Base-by-base conservation (phyloP, 129 eudicot species). In the Smallanthus sonchifolius region DNA sequence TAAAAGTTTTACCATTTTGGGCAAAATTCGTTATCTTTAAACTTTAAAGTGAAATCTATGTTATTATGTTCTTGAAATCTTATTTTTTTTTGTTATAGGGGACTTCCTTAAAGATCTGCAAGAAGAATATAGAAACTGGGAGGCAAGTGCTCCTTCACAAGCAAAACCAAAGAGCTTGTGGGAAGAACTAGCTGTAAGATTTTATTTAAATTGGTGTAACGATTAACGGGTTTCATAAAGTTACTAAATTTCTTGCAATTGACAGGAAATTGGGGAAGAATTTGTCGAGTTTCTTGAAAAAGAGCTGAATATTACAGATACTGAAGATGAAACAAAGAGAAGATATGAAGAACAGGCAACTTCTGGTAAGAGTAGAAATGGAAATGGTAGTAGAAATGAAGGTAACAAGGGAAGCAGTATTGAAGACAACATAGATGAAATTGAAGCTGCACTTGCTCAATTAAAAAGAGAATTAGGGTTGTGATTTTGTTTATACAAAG, bases 281-380 rank as follows among this genome's bases (percentile, higher is more conserved):
- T 88, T 95, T 82, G 99, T 95, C 6, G 97, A 95, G 85, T 91
- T 91, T 84, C 88, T 95, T 62, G 99, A 91, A 83, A 95, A 88
- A 70, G 99, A 91, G 79, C 85, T 91, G 40, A 95, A 88, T 81
- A 88, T 95, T 17, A 82, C 82, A 2, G 97, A 88, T 74, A 45
- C 48, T 2, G 96, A 85, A 62, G 68, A 20, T 28, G 85, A 75
- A 64, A 83, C 65, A 47, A 67, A 45, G 11, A 78, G 57, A 10
- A 63, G 43, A 19, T 71, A 79, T 0, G 83, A 71, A 51, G 84
- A 57, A 54, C 62, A 81, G 56, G 51, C 81, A 69, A 51, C 51
- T 72, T 65, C 77, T 43, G 81, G 78, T 65, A 74, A 77, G n/a
- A 67, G 80, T 67, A 65, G 34, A 68, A 59, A 61, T 40, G 85